These are phyloP conservation scores for Salix udensis DNA, from an alignment of 345 rosid species.

Conservation along the genomic window DNA sequence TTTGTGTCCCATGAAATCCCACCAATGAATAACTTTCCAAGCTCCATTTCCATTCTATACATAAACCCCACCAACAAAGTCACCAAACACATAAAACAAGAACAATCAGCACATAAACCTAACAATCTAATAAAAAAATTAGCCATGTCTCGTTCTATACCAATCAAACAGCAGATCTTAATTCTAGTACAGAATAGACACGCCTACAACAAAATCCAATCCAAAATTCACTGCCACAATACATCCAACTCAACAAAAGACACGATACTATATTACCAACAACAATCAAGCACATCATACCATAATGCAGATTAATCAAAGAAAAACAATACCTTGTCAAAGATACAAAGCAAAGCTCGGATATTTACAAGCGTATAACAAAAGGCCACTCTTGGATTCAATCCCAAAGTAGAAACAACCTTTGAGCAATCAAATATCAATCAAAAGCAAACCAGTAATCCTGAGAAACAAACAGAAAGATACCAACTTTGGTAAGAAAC, in stretches of 20 bases:
- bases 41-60: conserved; percentile 76
- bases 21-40: conserved; percentile 83
- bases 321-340: conserved; percentile 33
- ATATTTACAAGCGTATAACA: conserved; percentile 23
- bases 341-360: conserved; percentile 28
- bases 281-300: conserved; percentile 21
- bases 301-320: conserved; percentile 42
- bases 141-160: neutral
- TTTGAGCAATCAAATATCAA: conserved; percentile 38
- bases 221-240: conserved; percentile 8
- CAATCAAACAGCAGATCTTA: conserved; percentile 27
- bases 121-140: neutral
- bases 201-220: conserved; percentile 13
- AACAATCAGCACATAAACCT: neutral
- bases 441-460: conserved; percentile 51
- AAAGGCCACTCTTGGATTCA: conserved; percentile 47
- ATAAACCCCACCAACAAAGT: conserved; percentile 8
- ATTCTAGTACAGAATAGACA: conserved; percentile 1
- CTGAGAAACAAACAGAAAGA: conserved; percentile 23
- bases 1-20: conserved; percentile 95
- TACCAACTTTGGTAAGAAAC: conserved; percentile 8
- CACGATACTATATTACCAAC: conserved; percentile 5
- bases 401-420: conserved; percentile 21
- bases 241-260: conserved; percentile 10
- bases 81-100: conserved; percentile 7